Percentiles rank a stretch among this genome's conserved stretches.
phyloP scores from a whole-genome alignment of 306 rosid species.

The Pterocarpus macrocarpus region DNA sequence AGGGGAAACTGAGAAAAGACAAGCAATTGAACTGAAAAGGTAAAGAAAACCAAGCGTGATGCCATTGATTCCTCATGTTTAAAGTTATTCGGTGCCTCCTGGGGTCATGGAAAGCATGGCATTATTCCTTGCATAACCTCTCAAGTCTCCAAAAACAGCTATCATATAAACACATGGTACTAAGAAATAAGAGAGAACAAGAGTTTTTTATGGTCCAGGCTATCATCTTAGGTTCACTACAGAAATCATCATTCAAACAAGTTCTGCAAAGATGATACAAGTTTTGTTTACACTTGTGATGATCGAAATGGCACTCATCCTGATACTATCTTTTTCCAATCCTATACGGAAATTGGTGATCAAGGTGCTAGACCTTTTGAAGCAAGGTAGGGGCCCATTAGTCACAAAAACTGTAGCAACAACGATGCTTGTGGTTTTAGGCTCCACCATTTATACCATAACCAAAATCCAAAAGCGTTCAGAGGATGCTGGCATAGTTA shows the following conservation, averaged over 20 bases:
- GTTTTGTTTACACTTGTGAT: conserved; percentile 52
- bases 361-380: conserved; percentile 55
- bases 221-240: conserved; percentile 16
- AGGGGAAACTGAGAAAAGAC: neutral
- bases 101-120: conserved; percentile 39
- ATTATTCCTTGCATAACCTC: conserved; percentile 49
- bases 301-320: conserved; percentile 56
- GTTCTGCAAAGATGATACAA: conserved; percentile 57
- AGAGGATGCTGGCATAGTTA: conserved; percentile 53
- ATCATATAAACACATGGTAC: conserved; percentile 1
- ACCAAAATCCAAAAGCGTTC: conserved; percentile 53
- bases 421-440: conserved; percentile 61
- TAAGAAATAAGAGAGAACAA: neutral
- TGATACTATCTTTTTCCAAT: conserved; percentile 59
- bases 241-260: conserved; percentile 12
- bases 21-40: neutral
- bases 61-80: conserved; percentile 22
- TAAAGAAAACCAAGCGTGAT: conserved; percentile 1
- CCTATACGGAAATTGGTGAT: conserved; percentile 63
- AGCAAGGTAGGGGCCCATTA: conserved; percentile 66
- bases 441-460: conserved; percentile 53
- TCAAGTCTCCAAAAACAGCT: conserved; percentile 31
- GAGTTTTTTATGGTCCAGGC: neutral
- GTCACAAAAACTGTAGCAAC: conserved; percentile 69
- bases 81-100: conserved; percentile 45